These are phyloP conservation scores for Penicillium cataractarum DNA, from an alignment of 495 filamentous ascomycete species.

Conservation along the genomic window DNA sequence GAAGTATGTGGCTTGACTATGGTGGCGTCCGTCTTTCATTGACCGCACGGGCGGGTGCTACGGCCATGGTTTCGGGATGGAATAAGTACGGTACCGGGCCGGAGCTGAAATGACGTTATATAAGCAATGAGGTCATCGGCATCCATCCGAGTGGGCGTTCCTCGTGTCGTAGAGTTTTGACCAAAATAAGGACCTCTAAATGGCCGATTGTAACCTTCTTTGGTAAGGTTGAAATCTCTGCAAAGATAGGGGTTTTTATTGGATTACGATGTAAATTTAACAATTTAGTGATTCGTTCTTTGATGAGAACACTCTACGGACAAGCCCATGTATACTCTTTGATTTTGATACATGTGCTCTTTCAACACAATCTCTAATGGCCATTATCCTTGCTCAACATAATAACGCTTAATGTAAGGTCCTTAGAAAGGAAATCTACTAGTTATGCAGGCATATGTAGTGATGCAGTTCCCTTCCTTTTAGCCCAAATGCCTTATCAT, in stretches of 20 bases:
- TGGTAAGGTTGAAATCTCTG: neutral
- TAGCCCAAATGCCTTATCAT: neutral
- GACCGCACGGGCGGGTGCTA: neutral
- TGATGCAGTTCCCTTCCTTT: neutral
- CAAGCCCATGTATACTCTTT: neutral
- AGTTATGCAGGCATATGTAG: neutral
- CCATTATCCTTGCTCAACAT: neutral
- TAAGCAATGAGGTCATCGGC: constrained; percentile 4
- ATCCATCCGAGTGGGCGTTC: neutral
- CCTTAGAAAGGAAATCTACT: neutral
- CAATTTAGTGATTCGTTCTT: neutral
- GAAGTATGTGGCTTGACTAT: neutral
- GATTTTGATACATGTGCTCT: no score
- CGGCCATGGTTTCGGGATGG: constrained; percentile 2
- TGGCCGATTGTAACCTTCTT: neutral
- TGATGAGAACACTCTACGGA: no score
- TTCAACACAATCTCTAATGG: neutral
- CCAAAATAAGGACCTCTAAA: neutral
- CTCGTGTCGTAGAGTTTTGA: neutral
- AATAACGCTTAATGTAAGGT: neutral
- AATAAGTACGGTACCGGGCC: neutral
- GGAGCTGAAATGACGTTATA: neutral
- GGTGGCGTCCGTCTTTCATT: neutral
- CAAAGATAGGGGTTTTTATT: neutral
- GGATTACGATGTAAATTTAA: neutral